Evolutionary conservation across 2,329 filamentous ascomycete genomes (phyloP).

Genomic region (Xylariaceae sp.): DNA sequence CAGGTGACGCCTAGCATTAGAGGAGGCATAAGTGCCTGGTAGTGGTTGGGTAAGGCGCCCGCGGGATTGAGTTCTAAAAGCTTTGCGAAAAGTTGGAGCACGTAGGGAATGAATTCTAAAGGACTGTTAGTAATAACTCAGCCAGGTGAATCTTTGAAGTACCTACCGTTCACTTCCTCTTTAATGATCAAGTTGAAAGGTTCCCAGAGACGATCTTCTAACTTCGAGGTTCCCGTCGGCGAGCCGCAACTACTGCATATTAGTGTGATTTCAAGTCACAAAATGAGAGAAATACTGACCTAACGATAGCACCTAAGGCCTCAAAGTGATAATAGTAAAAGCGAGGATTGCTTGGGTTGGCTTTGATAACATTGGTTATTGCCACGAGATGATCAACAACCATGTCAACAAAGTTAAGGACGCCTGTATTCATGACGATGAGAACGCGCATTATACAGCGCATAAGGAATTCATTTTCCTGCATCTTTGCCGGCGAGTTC

Average conservation of each 20-base stretch:
- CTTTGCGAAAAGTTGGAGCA: slow-evolving; percentile 92
- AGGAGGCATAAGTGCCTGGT: slow-evolving; percentile 72
- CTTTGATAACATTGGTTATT: slow-evolving; percentile 87
- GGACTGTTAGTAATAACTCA: slow-evolving; percentile 28
- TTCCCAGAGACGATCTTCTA: slow-evolving; percentile 77
- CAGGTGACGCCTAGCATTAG: slow-evolving; percentile 79
- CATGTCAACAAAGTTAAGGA: slow-evolving; percentile 68
- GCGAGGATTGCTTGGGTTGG: slow-evolving; percentile 92
- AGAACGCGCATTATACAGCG: slow-evolving; percentile 96
- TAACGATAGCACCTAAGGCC: slow-evolving; percentile 82
- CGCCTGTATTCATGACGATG: slow-evolving; percentile 84
- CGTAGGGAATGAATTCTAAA: slow-evolving; percentile 87
- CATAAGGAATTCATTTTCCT: slow-evolving; percentile 99
- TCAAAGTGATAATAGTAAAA: slow-evolving; percentile 99
- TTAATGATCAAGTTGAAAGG: slow-evolving; percentile 78
- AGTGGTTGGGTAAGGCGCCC: slow-evolving; percentile 73
- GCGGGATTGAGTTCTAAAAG: slow-evolving; percentile 82
- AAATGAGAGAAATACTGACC: slow-evolving; percentile 35
- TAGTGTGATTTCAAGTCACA: neutral
- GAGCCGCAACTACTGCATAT: slow-evolving; percentile 56
- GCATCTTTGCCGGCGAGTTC: slow-evolving; percentile 80
- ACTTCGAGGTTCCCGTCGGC: slow-evolving; percentile 60
- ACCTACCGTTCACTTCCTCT: slow-evolving; percentile 72
- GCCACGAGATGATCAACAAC: slow-evolving; percentile 80
- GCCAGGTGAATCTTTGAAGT: neutral